These are phyloP conservation scores for Casuarina glauca DNA, from an alignment of 306 rosid genomes.

Conservation along the genomic window DNA sequence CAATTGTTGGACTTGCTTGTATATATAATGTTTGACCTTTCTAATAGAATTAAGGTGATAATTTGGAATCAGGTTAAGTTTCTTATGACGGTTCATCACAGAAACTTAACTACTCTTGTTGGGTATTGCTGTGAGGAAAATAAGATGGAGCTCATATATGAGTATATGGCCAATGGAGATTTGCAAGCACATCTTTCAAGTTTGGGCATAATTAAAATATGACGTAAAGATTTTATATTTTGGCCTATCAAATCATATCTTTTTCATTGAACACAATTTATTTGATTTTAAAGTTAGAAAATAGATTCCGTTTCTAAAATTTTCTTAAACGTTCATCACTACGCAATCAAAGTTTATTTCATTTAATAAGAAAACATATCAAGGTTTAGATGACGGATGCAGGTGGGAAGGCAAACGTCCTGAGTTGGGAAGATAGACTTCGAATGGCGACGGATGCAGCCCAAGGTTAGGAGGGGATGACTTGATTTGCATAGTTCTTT, in stretches of 20 bases:
- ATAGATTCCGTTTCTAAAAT: too few species aligned
- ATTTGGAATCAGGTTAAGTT: too few species aligned
- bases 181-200: conserved; percentile 29
- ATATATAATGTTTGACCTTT: too few species aligned
- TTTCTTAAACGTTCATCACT: background rate
- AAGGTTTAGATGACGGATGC: background rate
- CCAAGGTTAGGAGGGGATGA: conserved; percentile 1
- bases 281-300: too few species aligned
- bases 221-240: background rate
- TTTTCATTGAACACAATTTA: too few species aligned
- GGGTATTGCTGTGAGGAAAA: too few species aligned
- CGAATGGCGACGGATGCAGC: conserved; percentile 17
- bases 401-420: background rate
- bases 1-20: too few species aligned
- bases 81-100: too few species aligned
- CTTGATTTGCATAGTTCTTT: background rate
- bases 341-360: background rate
- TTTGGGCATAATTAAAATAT: background rate
- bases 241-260: background rate
- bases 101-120: too few species aligned
- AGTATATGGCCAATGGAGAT: too few species aligned
- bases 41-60: too few species aligned
- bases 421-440: conserved; percentile 24
- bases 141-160: too few species aligned
- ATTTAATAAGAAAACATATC: background rate